Evolutionary conservation across 2,329 filamentous ascomycete species (phyloP).

Genomic region (Penicillium sp.): DNA sequence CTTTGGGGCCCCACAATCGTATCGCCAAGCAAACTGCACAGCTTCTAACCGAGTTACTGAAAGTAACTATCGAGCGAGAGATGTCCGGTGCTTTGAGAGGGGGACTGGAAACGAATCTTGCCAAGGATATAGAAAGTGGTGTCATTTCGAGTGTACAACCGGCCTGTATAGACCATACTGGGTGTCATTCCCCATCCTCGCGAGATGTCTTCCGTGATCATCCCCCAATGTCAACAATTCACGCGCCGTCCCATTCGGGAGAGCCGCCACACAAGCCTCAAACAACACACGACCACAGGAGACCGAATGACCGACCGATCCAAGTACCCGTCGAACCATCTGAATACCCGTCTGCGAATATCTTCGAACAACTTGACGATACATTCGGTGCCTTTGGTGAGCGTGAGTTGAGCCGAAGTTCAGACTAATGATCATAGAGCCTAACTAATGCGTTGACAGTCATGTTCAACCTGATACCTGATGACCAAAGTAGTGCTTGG

Average conservation of each 20-base stretch:
- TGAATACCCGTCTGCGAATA: constrained; percentile 4
- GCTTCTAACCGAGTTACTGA: constrained; percentile 27
- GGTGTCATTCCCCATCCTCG: no score
- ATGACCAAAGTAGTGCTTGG: constrained; percentile 9
- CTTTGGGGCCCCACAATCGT: constrained; percentile 21
- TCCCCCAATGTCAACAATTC: background rate
- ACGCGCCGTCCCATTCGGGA: background rate
- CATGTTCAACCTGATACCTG: constrained; percentile 10
- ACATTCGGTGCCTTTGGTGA: constrained; percentile 10
- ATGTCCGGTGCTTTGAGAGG: constrained; percentile 8
- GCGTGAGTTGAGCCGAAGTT: background rate
- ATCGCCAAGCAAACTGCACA: constrained; percentile 28
- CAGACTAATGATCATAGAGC: no score
- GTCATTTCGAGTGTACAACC: background rate
- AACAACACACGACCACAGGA: background rate
- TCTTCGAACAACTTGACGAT: constrained; percentile 9
- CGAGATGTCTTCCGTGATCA: background rate
- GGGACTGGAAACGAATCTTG: background rate
- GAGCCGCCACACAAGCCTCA: background rate
- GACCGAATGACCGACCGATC: background rate
- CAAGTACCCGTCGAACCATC: background rate
- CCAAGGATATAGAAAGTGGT: background rate
- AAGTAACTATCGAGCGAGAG: constrained; percentile 23
- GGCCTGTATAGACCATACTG: background rate
- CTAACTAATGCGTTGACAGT: background rate